These are phyloP conservation scores for Sclerospora graminicola DNA, from an alignment of 352 stramenopile species.

Conservation along the genomic window DNA sequence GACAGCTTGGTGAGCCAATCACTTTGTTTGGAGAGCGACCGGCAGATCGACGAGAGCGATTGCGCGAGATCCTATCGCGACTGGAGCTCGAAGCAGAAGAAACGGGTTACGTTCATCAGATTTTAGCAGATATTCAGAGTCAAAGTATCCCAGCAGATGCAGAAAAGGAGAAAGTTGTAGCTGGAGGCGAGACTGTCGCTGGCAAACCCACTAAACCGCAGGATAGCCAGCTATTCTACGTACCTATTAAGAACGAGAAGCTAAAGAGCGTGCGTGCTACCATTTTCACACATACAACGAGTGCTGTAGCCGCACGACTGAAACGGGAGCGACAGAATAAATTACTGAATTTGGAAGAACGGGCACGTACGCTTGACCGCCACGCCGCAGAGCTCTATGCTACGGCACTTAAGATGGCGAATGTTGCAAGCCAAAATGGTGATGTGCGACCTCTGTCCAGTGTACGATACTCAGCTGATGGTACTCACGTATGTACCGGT, in stretches of 20 bases:
- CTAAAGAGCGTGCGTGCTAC: conserved; percentile 76
- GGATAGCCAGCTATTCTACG: conserved; percentile 79
- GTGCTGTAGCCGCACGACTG: conserved; percentile 43
- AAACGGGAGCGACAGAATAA: conserved; percentile 42
- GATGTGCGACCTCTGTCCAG: conserved; percentile 86
- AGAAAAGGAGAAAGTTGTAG: neutral
- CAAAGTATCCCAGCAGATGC: conserved; percentile 12
- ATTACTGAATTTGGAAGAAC: conserved; percentile 21
- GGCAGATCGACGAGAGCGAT: conserved; percentile 89
- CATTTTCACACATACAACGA: conserved; percentile 77
- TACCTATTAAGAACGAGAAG: conserved; percentile 56
- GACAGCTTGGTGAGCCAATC: conserved; percentile 86
- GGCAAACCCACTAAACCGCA: conserved; percentile 16
- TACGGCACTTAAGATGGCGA: conserved; percentile 57
- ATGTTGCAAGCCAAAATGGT: conserved; percentile 91
- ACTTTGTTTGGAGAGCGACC: conserved; percentile 94
- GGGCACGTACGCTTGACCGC: conserved; percentile 38
- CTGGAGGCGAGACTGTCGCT: neutral
- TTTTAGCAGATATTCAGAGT: conserved; percentile 43
- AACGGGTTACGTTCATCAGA: conserved; percentile 44
- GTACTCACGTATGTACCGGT: conserved; percentile 71
- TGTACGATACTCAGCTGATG: conserved; percentile 55
- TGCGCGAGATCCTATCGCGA: conserved; percentile 85
- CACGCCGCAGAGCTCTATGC: conserved; percentile 76
- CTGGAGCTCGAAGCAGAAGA: conserved; percentile 68